Percentiles rank a stretch among this genome's conserved stretches.
Conservation (phyloP, 805 yeast genomes). For the Yarrowia deformans region DNA sequence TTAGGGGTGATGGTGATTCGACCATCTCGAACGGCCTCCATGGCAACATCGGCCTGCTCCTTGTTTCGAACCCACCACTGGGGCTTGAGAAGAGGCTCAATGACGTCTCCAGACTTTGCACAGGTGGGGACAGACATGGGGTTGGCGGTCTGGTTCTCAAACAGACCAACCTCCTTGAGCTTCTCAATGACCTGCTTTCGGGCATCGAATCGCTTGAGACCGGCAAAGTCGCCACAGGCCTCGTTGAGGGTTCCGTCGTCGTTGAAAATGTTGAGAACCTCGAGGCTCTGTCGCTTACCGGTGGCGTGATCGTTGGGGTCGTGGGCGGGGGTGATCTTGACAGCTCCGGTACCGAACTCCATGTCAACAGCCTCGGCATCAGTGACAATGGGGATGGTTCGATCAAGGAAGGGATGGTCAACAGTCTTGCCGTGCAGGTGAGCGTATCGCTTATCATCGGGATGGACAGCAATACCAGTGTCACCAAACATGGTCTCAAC, state of each 20-base stretch:
- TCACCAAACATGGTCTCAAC: constrained; percentile 99
- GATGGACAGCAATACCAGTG: constrained; percentile 97
- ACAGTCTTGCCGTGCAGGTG: constrained; percentile 95
- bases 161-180: constrained; percentile 75
- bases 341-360: constrained; percentile 99
- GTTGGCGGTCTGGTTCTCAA: constrained; percentile 85
- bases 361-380: constrained; percentile 96
- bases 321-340: constrained; percentile 98
- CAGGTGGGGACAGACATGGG: constrained; percentile 96
- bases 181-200: constrained; percentile 82
- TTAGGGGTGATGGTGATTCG: constrained; percentile 83
- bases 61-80: constrained; percentile 99
- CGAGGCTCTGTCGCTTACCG: constrained; percentile 92
- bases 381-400: constrained; percentile 83
- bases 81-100: constrained; percentile 96
- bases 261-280: constrained; percentile 86
- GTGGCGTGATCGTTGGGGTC: constrained; percentile 96
- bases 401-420: constrained; percentile 86
- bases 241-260: constrained; percentile 92
- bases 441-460: constrained; percentile 88
- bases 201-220: constrained; percentile 94
- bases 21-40: constrained; percentile 83
- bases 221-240: constrained; percentile 91
- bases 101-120: constrained; percentile 95
- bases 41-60: constrained; percentile 87